These are phyloP conservation scores for Agastache rugosa DNA, from an alignment of 257 asterid genomes.

Conservation along the genomic window DNA sequence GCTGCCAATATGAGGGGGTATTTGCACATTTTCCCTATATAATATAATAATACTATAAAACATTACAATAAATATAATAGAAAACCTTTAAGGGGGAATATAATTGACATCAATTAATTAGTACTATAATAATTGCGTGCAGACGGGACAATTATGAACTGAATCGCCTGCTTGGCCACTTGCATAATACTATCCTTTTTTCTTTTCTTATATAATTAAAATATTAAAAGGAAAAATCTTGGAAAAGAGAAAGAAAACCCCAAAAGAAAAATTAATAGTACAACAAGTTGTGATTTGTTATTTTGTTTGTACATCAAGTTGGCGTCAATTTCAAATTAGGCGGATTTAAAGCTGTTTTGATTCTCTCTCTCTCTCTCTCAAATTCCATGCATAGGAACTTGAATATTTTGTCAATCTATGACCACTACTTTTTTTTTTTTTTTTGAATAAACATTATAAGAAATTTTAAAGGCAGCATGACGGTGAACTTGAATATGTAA, in stretches of 20 bases:
- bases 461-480: no score
- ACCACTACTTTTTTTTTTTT: no score
- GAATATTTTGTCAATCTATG: no score
- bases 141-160: conserved; percentile 33
- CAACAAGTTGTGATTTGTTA: conserved; percentile 49
- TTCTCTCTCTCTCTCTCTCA: conserved; percentile 15
- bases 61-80: no score
- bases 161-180: conserved; percentile 50
- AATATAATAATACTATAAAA: no score
- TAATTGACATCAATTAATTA: no score
- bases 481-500: no score
- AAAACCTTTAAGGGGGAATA: no score
- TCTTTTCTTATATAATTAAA: conserved; percentile 15
- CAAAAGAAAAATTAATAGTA: conserved; percentile 18
- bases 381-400: no score
- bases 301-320: conserved; percentile 50
- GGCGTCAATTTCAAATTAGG: conserved; percentile 37
- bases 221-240: neutral
- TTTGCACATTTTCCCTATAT: no score
- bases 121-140: neutral
- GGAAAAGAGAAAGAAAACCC: neutral
- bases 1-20: no score
- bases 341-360: conserved; percentile 27
- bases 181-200: conserved; percentile 39
- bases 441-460: no score